Base-by-base conservation (phyloP, 495 filamentous ascomycete species). In the Aspergillus leporis region DNA sequence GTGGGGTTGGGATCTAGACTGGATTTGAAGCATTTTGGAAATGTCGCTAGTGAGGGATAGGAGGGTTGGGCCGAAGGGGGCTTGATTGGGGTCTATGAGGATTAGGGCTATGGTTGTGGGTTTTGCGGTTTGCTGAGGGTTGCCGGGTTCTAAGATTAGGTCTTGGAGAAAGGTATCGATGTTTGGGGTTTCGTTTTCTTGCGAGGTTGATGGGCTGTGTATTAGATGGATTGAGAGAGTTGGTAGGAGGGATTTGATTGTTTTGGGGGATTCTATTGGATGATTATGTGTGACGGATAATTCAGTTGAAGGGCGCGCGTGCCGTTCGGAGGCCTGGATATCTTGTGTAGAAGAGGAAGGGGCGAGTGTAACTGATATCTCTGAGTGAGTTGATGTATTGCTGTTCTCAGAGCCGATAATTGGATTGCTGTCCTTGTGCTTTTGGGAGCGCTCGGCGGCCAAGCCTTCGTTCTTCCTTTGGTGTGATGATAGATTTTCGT, bases 401-500 rank as follows among this genome's bases (percentile, higher is more conserved):
- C 50, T 19, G 23, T 25, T 28, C 34, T 51, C 49, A 28, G 7
- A 13, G 7, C 18, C 12, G 49, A 5, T 14, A 2, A 14, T 36
- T 25, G 49, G 8, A 7, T 34, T 19, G 49, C 14, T 51, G 13
- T 41, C 9, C 14, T 53, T 6, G 34, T 23, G 19, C 6, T 28
- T 22, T 23, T 12, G 1, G 31, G 34, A 40, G 14, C 10, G n/a
- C 10, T 41, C 38, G 13, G 14, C 16, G 13, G 23, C 12, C 9
- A 47, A 47, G 32, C 22, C 21, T 22, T 16, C 16, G 3, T 16
- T 41, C 38, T 56, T 50, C 52, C 51, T 34, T 58, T 56, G 47
- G 38, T 60, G 56, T 21, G 57, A 62, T 16, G 70, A 67, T 6
- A 74, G 49, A 34, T 76, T 76, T 0, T 56, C 53, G 21, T 72